Base-by-base conservation (phyloP, 2,329 filamentous ascomycete genomes). In the Akanthomyces uredinophilus region DNA sequence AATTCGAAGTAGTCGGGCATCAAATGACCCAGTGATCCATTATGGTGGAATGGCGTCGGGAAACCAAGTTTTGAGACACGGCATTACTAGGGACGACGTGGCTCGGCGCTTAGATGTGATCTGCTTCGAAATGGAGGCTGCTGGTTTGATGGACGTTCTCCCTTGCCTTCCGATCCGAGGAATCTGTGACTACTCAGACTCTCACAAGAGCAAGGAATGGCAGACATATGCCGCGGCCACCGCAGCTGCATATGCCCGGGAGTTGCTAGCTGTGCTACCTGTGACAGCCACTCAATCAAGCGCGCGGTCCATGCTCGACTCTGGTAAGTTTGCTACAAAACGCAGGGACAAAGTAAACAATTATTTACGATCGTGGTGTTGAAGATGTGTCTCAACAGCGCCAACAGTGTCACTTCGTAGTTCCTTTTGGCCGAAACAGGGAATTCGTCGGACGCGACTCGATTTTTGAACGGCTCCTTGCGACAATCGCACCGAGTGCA, bases 161-260 rank as follows among this genome's bases (percentile, higher is more conserved):
- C 69, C 1, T 69, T 74, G 70, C 35, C 46, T 76, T 1, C 67
- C 71, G 0, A 72, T 78, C 24, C 68, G 73, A 5, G 74, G 75
- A 0, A 73, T 73, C 43, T 71, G 66, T 54, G 71, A 74, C 59
- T 74, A 74, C 47, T 63, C 70, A 2, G 71, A 73, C 47, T 63
- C 65, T 1, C 66, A 71, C 53, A 71, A 71, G 44, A 69, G 66
- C 60, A 63, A 68, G 5, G 24, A 11, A 14, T 71, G 67, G 69
- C 68, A 70, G 50, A 22, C 54, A 14, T 70, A 70, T 59, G 62
- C 68, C 4, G 64, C 69, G 5, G 60, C 64, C 16, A 67, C 66
- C 0, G 66, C 68, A 1, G 68, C 69, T 1, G 68, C 65, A n/a
- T 70, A 60, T 59, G 63, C 66, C 10, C 68, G 66, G 61, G 61